Evolutionary conservation across 2,329 filamentous ascomycete species (phyloP), one percentile per base, ranked within the genome.

Genomic region (Cladosporium colombiae): DNA sequence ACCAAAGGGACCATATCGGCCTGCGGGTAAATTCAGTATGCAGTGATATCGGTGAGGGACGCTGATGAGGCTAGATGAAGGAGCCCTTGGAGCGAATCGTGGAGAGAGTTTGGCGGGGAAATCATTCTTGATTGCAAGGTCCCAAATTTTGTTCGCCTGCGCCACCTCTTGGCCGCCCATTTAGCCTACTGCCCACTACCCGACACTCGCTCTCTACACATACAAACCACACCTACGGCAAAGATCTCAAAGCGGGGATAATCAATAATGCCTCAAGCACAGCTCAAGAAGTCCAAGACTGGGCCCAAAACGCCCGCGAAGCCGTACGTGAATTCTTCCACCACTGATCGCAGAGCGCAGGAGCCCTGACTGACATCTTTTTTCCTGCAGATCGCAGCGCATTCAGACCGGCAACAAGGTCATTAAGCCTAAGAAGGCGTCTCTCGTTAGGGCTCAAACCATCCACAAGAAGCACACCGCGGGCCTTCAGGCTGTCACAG

Each of bases 351-450:
- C 50, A 46, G 16, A 27, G 31, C 40, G 31, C 52, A 44, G 23
- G 23, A 27, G 3, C 35, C 52, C 52, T 13, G 29, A 63, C 29
- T 62, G 33, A 67, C 58, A 49, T 35, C 29, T 55, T 29, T 25
- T 21, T 27, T 46, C 21, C 25, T 27, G 18, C 63, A 75, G 72
- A 62, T 71, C 74, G 5, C 70, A 74, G 50, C 71, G 74, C 66
- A 74, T 73, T 66, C 75, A 77, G 58, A 76, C 70, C 44, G 89
- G 89, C 60, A 79, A 82, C 18, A 82, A 86, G 57, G 82, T 85
- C 60, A 88, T 91, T 72, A 88, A 88, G 62, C 89, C 89, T 3
- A 89, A 89, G 78, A 91, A 89, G 68, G 77, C 83, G 7, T 80
- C 79, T 2, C 78, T 91, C 62, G 82, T 89, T 46, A 83, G 84